Evolutionary conservation across 108 stramenopile genomes (phyloP).

Genomic region (Cyclotella cryptica): DNA sequence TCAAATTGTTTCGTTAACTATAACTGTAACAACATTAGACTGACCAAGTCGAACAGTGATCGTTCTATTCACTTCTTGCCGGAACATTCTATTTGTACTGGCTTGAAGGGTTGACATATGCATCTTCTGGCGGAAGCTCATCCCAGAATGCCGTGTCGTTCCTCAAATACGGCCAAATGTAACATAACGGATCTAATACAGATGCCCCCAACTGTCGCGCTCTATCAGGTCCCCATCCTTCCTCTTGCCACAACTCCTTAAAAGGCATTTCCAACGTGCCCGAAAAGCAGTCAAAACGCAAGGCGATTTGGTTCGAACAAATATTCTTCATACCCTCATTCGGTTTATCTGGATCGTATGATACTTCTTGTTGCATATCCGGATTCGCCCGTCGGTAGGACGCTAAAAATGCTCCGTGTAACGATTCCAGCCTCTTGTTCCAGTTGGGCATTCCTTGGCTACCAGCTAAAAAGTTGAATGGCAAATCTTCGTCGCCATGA

Average conservation of each 20-base stretch:
- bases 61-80: neutral
- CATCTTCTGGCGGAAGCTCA: constrained; percentile 63
- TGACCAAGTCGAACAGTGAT: too few relatives aligned
- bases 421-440: constrained; percentile 62
- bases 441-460: constrained; percentile 73
- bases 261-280: constrained; percentile 91
- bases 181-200: constrained; percentile 67
- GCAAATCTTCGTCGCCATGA: constrained; percentile 90
- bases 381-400: constrained; percentile 70
- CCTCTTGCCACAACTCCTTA: constrained; percentile 80
- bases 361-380: constrained; percentile 77
- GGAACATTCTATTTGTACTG: constrained; percentile 30
- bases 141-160: constrained; percentile 70
- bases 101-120: constrained; percentile 65
- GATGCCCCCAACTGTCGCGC: constrained; percentile 68
- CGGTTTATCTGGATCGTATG: constrained; percentile 68
- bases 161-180: constrained; percentile 77
- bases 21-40: too few relatives aligned
- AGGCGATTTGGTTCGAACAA: constrained; percentile 84
- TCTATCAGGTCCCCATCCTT: constrained; percentile 73
- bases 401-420: constrained; percentile 84
- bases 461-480: constrained; percentile 84
- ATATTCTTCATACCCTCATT: constrained; percentile 66
- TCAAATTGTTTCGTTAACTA: too few relatives aligned
- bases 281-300: constrained; percentile 80